phyloP scores from a whole-genome alignment of 2,329 filamentous ascomycete species.

The Mycocentrospora acerina region DNA sequence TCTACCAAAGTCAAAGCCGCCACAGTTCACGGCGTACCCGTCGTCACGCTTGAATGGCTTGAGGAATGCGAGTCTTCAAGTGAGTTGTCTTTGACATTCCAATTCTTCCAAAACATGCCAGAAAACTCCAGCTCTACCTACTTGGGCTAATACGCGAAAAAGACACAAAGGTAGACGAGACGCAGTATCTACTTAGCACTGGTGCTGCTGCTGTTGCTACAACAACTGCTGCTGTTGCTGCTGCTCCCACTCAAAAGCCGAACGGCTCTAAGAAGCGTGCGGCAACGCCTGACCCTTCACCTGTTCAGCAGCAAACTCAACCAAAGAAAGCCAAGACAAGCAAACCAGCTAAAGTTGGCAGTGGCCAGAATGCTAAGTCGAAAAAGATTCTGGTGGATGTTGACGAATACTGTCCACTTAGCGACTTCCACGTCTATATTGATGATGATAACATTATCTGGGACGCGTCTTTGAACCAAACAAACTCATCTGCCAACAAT shows the following conservation, averaged over 20 bases:
- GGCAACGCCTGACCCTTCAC: conserved; percentile 23
- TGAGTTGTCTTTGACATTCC: conserved; percentile 14
- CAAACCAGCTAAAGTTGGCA: conserved; percentile 41
- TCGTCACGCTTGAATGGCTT: conserved; percentile 66
- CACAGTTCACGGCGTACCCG: conserved; percentile 50
- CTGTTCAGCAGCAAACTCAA: conserved; percentile 11
- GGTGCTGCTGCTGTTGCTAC: conserved; percentile 2
- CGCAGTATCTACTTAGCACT: conserved; percentile 38
- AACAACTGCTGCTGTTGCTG: conserved; percentile 5
- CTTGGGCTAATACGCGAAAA: conserved; percentile 1
- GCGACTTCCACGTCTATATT: conserved; percentile 60
- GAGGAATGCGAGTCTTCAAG: conserved; percentile 53
- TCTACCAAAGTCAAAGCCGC: conserved; percentile 57
- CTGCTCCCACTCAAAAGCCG: conserved; percentile 7
- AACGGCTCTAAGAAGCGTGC: conserved; percentile 35
- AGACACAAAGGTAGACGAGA: conserved; percentile 41
- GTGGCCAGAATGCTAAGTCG: conserved; percentile 48
- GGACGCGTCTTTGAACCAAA: conserved; percentile 79
- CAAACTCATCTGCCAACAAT: conserved; percentile 69
- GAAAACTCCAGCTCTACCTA: background rate
- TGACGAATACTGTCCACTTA: conserved; percentile 47
- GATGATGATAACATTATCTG: conserved; percentile 67
- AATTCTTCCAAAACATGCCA: too few species aligned
- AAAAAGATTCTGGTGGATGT: conserved; percentile 48
- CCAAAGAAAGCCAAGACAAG: conserved; percentile 26